Evolutionary conservation across 805 yeast species (phyloP), one percentile per base, ranked within the genome.

Genomic region (Saturnispora serradocipensis): DNA sequence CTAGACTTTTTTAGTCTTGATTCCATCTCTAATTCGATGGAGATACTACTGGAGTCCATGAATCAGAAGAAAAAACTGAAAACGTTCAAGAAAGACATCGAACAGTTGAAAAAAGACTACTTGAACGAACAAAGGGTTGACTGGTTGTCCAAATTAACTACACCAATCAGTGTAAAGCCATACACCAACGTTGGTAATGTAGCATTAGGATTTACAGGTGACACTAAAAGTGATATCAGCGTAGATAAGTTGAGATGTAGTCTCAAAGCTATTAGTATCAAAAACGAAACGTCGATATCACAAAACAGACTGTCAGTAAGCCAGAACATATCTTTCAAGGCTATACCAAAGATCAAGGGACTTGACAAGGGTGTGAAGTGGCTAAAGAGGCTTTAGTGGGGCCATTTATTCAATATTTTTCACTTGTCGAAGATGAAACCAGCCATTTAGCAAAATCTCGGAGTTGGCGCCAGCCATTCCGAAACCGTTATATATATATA

Each of bases 381-480:
- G 43, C 42, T 46, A 1, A 46, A 27, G n/a, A 46, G 49, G 36
- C 32, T 36, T 36, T 46, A 34, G 22, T 18, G 6, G 13, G 10
- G 20, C 35, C 5, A 5, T 22, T 3, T n/a, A 8, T 45, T 38
- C 7, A 16, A 8, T 10, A 18, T 38, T 38, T 38, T 30, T 30
- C 22, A 18, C 22, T 18, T 18, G 42, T 7, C 18, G 13, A 30
- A 30, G 15, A 30, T 24, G 30, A 48, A 48, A 40, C 51, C 51
- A 48, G 51, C 51, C 51, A 42, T 48, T 38, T 35, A 25, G 20
- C 40, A 42, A 11, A 18, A 48, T 25, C 42, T 40, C 51, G 51
- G 43, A 48, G n/a, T 39, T 47, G 30, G 16, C 18, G 24, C 51
- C 51, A 48, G 51, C 51, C 51, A 48, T 30, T 48, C 44, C 50